Percentiles rank a stretch among this genome's conserved stretches.
phyloP scores from a whole-genome alignment of 768 basidiomycete genomes.

The Leccinum pellstonianum region DNA sequence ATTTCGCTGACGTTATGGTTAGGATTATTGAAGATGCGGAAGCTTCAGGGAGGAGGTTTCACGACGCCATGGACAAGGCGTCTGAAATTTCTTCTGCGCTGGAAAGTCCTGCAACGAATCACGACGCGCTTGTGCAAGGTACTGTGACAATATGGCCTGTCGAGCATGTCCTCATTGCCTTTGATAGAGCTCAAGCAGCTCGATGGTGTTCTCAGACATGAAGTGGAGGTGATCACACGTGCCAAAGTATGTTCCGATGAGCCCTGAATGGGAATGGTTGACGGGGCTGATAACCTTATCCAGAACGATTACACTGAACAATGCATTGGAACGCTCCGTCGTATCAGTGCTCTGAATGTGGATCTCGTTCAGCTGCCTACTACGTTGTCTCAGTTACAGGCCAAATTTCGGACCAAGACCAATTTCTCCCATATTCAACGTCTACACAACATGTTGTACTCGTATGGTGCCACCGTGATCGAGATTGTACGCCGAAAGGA shows the following conservation, averaged over 20 bases:
- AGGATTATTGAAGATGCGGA: constrained; percentile 66
- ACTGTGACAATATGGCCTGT: neutral
- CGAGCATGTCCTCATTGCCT: constrained; percentile 1
- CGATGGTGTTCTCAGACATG: constrained; percentile 59
- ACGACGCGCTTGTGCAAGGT: constrained; percentile 57
- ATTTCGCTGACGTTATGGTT: constrained; percentile 3
- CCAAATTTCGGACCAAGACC: constrained; percentile 70
- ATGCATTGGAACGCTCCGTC: constrained; percentile 63
- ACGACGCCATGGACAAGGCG: constrained; percentile 58
- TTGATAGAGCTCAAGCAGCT: constrained; percentile 59
- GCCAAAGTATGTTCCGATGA: constrained; percentile 44
- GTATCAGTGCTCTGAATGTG: constrained; percentile 78
- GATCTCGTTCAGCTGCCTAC: constrained; percentile 75
- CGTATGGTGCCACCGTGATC: constrained; percentile 86
- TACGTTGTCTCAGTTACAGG: constrained; percentile 61
- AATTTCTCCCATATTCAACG: constrained; percentile 91
- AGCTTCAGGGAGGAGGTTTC: constrained; percentile 50
- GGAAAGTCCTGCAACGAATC: constrained; percentile 54
- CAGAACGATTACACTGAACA: constrained; percentile 75
- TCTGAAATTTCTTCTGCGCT: constrained; percentile 47
- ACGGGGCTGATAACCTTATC: constrained; percentile 3
- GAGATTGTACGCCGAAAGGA: constrained; percentile 91
- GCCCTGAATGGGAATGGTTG: neutral
- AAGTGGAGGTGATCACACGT: constrained; percentile 55
- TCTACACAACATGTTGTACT: constrained; percentile 86